Evolutionary conservation across 225 moss, liverwort and hornwort species (phyloP).

Genomic region (Straminergon stramineum): DNA sequence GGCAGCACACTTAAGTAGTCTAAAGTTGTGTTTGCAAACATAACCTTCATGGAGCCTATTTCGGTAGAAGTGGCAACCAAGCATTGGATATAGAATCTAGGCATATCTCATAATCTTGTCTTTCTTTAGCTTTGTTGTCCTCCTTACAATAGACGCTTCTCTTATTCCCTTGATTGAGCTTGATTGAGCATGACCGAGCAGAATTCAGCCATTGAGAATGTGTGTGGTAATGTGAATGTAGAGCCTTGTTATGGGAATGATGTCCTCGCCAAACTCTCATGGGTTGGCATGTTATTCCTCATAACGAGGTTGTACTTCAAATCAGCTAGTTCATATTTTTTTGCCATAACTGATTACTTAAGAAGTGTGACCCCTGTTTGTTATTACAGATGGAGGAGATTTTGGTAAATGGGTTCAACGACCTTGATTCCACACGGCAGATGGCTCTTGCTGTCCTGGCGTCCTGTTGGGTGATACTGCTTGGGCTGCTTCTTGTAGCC

Average conservation of each 20-base stretch:
- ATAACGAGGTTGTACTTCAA: neutral
- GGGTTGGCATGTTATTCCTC: neutral
- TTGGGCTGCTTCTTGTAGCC: slow-evolving; percentile 24
- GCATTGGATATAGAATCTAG: neutral
- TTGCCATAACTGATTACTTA: neutral
- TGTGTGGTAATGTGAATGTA: neutral
- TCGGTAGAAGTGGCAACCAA: neutral
- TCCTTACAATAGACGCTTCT: neutral
- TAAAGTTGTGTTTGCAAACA: neutral
- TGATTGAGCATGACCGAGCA: neutral
- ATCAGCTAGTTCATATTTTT: neutral
- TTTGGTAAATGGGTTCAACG: slow-evolving; percentile 20
- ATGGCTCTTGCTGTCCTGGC: slow-evolving; percentile 28
- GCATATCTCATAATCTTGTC: neutral
- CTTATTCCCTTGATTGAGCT: neutral
- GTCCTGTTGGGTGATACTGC: slow-evolving; percentile 25
- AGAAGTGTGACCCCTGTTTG: neutral
- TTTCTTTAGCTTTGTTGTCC: neutral
- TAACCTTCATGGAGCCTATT: neutral
- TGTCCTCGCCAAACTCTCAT: neutral
- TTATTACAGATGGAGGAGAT: slow-evolving; percentile 11
- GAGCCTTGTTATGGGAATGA: neutral
- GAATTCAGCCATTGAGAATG: neutral
- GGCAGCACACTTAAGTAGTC: neutral
- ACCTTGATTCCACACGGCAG: slow-evolving; percentile 25